phyloP scores from a whole-genome alignment of 371 early-diverging fungal genomes.

The Saksenaea vasiformis region DNA sequence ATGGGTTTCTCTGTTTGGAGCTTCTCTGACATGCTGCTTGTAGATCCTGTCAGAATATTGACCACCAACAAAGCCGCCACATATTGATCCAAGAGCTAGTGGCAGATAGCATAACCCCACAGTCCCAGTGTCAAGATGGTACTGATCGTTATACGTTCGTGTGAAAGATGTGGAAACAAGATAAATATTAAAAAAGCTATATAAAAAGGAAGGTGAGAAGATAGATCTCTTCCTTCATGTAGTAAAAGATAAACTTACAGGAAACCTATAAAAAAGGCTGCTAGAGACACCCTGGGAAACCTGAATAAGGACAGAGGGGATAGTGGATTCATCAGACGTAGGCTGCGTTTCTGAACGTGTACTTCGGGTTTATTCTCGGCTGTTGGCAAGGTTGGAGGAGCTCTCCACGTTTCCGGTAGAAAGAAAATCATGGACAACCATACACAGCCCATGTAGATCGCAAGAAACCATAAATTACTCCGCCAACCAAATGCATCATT shows the following conservation, averaged over 20 bases:
- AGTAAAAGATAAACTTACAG: conserved; percentile 29
- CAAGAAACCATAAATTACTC: too few species aligned
- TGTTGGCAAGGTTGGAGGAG: neutral
- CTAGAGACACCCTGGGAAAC: conserved; percentile 32
- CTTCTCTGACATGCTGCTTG: conserved; percentile 20
- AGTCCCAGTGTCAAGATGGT: conserved; percentile 24
- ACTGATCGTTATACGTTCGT: conserved; percentile 28
- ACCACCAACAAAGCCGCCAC: conserved; percentile 38
- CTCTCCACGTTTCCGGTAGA: neutral
- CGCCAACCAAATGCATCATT: too few species aligned
- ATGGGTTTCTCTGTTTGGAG: conserved; percentile 12
- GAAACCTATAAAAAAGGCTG: conserved; percentile 31
- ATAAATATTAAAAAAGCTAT: conserved; percentile 29
- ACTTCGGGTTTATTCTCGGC: neutral
- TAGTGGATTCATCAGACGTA: conserved; percentile 29
- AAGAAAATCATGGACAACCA: too few species aligned
- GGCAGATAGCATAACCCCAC: conserved; percentile 31
- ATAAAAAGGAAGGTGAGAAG: neutral
- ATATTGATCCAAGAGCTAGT: conserved; percentile 26
- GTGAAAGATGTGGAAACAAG: conserved; percentile 25
- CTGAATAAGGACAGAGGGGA: conserved; percentile 27
- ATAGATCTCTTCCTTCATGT: neutral
- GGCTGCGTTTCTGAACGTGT: neutral
- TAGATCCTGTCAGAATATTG: conserved; percentile 35
- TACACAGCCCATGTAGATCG: too few species aligned